Evolutionary conservation across 1,284 basidiomycete species (phyloP), one percentile per base, ranked within the genome.

Genomic region (Pholiota adiposa): DNA sequence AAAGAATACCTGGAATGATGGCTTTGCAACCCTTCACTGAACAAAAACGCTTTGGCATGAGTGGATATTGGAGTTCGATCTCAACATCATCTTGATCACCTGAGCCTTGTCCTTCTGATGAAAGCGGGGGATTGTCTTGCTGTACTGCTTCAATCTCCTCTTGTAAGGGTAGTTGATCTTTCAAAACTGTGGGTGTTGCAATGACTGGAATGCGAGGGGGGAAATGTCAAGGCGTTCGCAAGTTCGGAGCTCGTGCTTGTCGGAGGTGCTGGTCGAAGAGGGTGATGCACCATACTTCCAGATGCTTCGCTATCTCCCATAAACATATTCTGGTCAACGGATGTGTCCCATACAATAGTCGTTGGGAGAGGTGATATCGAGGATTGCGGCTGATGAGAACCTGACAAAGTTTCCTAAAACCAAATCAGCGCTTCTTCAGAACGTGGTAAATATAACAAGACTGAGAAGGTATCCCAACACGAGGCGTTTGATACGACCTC

Each of bases 21-120:
- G 71, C 71, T 65, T 81, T 83, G 69, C 84, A 85, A 16, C 83
- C 83, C 66, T 83, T 84, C 61, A 85, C 81, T 4, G 83, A 82
- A 62, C 83, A 85, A 59, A 71, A 78, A 14, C 80, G 75, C 4
- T 70, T 69, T 11, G 72, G 69, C 2, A 33, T 62, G 23, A 19
- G 27, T 5, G 43, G 4, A 38, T 56, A 50, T 53, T 54, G 31
- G 25, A 52, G 18, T 8, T 18, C 31, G 25, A 9, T 38, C 36
- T 38, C 36, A 12, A 9, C 29, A 16, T 23, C 4, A 6, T 53
- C 51, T 60, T 50, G 54, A 23, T 36, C 44, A 41, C 27, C 11
- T 11, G 11, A n/a, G n/a, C n/a, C n/a, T n/a, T n/a, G n/a, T n/a
- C n/a, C n/a, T 33, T 44, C 34, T 23, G 50, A 38, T 16, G n/a